A percentile compares a stretch with the other conserved stretches of the same genome.
Evolutionary conservation across 139 green algal species (phyloP).

Genomic region (Tetraselmis striata): DNA sequence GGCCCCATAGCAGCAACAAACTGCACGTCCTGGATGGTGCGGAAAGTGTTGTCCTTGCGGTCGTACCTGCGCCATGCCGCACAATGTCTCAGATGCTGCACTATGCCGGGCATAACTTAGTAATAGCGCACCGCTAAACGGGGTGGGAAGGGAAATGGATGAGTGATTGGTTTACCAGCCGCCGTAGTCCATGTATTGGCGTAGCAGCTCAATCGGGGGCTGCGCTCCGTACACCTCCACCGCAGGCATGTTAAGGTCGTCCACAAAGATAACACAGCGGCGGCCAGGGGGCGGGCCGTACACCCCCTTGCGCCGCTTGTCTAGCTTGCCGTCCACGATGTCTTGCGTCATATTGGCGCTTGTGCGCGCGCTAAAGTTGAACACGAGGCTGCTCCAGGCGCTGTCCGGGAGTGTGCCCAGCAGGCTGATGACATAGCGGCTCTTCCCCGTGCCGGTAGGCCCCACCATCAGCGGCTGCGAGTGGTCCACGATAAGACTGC

Average conservation of each 20-base stretch:
- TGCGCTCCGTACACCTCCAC: constrained; percentile 77
- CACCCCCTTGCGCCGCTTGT: constrained; percentile 59
- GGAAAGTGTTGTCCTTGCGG: constrained; percentile 51
- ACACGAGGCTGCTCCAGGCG: constrained; percentile 40
- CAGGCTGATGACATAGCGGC: constrained; percentile 34
- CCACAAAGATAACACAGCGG: constrained; percentile 51
- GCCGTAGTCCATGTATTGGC: constrained; percentile 73
- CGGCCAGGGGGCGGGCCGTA: constrained; percentile 54
- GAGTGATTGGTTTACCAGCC: constrained; percentile 77
- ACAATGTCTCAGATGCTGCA: too few relatives aligned
- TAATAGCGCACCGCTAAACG: too few relatives aligned
- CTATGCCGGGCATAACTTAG: too few relatives aligned
- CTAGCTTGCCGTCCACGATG: constrained; percentile 57
- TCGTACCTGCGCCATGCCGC: too few relatives aligned
- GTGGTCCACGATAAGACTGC: constrained; percentile 45
- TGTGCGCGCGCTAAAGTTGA: constrained; percentile 45
- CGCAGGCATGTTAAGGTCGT: constrained; percentile 70
- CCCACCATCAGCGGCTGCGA: constrained; percentile 60
- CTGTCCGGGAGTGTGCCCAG: constrained; percentile 27
- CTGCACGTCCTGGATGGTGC: constrained; percentile 64
- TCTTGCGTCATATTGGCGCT: constrained; percentile 37
- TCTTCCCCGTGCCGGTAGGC: constrained; percentile 57
- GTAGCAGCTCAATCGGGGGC: constrained; percentile 74
- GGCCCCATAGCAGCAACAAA: constrained; percentile 66
- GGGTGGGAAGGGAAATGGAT: too few relatives aligned